Percentiles rank a stretch among this genome's conserved stretches.
phyloP scores from a whole-genome alignment of 2,329 filamentous ascomycete species.

The Calonectria leucothoes region DNA sequence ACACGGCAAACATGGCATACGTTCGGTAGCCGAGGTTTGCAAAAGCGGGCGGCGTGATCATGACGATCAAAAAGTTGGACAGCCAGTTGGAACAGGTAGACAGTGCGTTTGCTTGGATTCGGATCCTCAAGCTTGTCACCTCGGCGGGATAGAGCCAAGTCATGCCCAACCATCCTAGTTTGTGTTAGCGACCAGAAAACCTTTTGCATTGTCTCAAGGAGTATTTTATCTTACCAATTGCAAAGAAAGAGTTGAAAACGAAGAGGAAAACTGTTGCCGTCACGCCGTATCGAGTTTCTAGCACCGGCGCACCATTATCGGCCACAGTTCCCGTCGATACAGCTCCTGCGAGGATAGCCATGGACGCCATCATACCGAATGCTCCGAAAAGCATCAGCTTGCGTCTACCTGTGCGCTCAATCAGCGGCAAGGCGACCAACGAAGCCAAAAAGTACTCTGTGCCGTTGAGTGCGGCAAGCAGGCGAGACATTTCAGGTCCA shows the following conservation, averaged over 20 bases:
- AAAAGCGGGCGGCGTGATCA: neutral
- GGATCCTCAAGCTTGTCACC: neutral
- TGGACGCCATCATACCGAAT: neutral
- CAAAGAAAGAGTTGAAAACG: neutral
- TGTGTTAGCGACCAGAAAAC: neutral
- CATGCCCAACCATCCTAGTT: neutral
- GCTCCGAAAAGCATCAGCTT: neutral
- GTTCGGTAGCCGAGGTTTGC: neutral
- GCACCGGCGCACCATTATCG: neutral
- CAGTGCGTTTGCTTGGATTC: neutral
- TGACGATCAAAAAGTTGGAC: neutral
- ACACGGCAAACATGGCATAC: neutral
- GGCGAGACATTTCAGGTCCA: neutral
- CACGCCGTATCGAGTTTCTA: neutral
- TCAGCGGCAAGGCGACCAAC: neutral
- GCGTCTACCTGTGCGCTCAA: neutral
- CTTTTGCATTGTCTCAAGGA: accelerated
- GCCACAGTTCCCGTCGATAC: neutral
- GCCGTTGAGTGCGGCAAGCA: neutral
- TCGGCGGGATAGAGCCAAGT: neutral
- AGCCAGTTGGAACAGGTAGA: neutral
- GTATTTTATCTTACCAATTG: neutral
- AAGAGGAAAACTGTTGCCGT: neutral
- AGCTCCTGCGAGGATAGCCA: neutral
- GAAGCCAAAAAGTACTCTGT: neutral